Evolutionary conservation across 352 stramenopile genomes (phyloP).

Genomic region (Peronospora farinosa): DNA sequence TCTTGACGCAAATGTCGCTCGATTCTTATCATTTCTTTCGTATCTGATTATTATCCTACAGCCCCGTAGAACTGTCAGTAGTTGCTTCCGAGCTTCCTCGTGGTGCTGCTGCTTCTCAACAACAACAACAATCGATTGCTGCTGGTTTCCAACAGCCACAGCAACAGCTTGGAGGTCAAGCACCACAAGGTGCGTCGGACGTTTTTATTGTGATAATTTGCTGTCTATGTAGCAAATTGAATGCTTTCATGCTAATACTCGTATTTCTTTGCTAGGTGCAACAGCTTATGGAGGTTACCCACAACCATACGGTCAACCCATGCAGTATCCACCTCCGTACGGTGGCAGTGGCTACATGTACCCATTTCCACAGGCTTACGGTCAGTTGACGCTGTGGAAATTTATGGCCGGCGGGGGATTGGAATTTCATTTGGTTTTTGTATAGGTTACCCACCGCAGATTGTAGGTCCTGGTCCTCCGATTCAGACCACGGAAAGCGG

Average conservation of each 20-base stretch:
- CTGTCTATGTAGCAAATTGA: background rate
- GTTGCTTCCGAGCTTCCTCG: constrained; percentile 30
- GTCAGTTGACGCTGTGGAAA: constrained; percentile 24
- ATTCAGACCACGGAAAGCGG: constrained; percentile 86
- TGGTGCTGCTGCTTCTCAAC: constrained; percentile 19
- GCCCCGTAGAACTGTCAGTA: constrained; percentile 45
- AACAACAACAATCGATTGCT: constrained; percentile 18
- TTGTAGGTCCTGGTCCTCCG: constrained; percentile 76
- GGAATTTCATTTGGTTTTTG: background rate
- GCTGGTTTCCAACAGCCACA: constrained; percentile 29
- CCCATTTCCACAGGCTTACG: constrained; percentile 75
- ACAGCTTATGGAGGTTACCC: constrained; percentile 64
- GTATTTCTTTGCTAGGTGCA: constrained; percentile 13
- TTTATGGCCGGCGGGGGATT: constrained; percentile 2
- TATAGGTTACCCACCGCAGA: constrained; percentile 74
- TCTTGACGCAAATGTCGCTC: background rate
- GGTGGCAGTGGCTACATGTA: constrained; percentile 78
- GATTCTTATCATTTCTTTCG: background rate
- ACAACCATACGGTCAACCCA: constrained; percentile 70
- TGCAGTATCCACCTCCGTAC: constrained; percentile 73
- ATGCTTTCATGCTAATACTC: background rate
- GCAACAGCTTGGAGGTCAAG: constrained; percentile 37
- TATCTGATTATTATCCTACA: constrained; percentile 9
- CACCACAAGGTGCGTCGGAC: constrained; percentile 35
- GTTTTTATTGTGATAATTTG: background rate